Evolutionary conservation across 2,329 filamentous ascomycete genomes (phyloP).

Genomic region (Esteya vermicola): DNA sequence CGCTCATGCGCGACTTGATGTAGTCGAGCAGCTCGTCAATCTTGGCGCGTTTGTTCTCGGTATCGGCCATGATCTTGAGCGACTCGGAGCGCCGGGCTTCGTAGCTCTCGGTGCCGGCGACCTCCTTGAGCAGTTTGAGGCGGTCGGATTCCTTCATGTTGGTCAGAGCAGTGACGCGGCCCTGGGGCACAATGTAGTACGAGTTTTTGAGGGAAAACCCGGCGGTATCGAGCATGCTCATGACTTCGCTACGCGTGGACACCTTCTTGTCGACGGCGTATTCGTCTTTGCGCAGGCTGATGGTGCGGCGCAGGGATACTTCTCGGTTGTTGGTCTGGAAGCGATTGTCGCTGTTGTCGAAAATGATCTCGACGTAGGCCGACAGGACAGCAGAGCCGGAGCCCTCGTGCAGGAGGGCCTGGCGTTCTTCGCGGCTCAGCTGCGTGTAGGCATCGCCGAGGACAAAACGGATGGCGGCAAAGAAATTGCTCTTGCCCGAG

Average conservation of each 20-base stretch:
- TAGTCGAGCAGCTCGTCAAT: slow-evolving; percentile 87
- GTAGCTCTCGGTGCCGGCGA: slow-evolving; percentile 96
- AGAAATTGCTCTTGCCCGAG: slow-evolving; percentile 99
- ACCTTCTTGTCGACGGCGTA: slow-evolving; percentile 97
- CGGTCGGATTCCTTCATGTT: slow-evolving; percentile 98
- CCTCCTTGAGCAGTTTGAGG: slow-evolving; percentile 82
- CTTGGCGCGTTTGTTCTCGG: slow-evolving; percentile 84
- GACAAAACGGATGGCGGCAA: slow-evolving; percentile 95
- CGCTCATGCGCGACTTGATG: slow-evolving; percentile 76
- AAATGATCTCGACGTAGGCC: slow-evolving; percentile 98
- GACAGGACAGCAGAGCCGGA: slow-evolving; percentile 97
- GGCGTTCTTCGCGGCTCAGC: slow-evolving; percentile 89
- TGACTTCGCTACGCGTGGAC: slow-evolving; percentile 74
- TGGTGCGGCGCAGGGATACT: slow-evolving; percentile 80
- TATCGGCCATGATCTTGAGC: slow-evolving; percentile 92
- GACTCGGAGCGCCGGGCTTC: slow-evolving; percentile 84
- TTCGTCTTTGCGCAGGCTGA: slow-evolving; percentile 96
- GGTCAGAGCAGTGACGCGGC: slow-evolving; percentile 85
- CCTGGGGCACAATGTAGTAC: slow-evolving; percentile 98
- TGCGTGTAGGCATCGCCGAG: slow-evolving; percentile 95
- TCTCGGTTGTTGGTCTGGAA: slow-evolving; percentile 90
- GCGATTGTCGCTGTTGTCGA: slow-evolving; percentile 92
- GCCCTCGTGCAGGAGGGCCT: slow-evolving; percentile 92
- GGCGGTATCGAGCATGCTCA: slow-evolving; percentile 88
- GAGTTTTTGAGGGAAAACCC: slow-evolving; percentile 96